Base-by-base conservation (phyloP, 78 protist genomes). In the Pigoraptor vietnamica region DNA sequence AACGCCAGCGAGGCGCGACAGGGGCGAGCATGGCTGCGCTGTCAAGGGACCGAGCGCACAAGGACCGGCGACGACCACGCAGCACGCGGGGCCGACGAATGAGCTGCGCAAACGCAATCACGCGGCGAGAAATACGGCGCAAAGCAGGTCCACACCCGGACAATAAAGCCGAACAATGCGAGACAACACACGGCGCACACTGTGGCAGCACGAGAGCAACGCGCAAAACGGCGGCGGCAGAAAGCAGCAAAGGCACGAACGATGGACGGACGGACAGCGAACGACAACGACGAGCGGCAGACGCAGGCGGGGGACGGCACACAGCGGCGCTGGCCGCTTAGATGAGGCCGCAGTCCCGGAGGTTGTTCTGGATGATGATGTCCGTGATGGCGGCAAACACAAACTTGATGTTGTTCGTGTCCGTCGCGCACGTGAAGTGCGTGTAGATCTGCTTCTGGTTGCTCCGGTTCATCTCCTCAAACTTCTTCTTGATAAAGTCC, bases 351-450 rank as follows among this genome's bases (percentile, higher is more conserved):
- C 94, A 92, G 38, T 82, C 92, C 24, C 92, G 81, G 39, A 92
- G 86, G 81, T 92, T 92, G 92, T 88, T 89, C 39, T 88, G 91
- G 84, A 93, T 67, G 33, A 97, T 84, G 91, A 95, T 96, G 90
- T 95, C 97, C 81, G 96, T 93, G 32, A 96, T 94, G 36, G 95
- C 96, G 37, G 93, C 92, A 37, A 98, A 94, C 83, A 98, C 97
- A 92, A 93, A 92, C 36, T 88, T 79, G 40, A 98, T 95, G 79
- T 97, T 95, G 88, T 95, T 92, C 37, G 98, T 96, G 96, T 98
- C 98, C 6, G 97, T 96, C 14, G 99, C 99, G 32, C 95, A 92
- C 0, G 99, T 98, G 56, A 93, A 39, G 90, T 98, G 98, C 38
- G 98, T 81, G 92, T 96, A 98, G 38, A 98, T 55, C 36, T 91